Evolutionary conservation across 306 rosid species (phyloP).

Genomic region (Quercus alba): DNA sequence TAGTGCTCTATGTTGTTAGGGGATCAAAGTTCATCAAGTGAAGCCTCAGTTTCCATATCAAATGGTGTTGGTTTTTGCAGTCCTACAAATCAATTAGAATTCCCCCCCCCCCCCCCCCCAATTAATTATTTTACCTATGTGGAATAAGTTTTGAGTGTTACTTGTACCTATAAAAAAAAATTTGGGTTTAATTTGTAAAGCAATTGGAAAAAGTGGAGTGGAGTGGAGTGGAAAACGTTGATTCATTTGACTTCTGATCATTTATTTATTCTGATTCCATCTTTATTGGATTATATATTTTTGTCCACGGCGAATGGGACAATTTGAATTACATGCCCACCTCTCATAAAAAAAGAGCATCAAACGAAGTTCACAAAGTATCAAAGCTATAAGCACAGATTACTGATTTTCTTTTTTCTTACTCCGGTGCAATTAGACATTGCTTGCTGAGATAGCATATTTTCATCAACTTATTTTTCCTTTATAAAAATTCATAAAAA

Average conservation of each 20-base stretch:
- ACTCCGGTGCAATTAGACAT: too few relatives aligned
- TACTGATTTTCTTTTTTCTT: too few relatives aligned
- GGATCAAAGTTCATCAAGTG: neutral
- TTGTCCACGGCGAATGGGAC: too few relatives aligned
- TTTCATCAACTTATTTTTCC: too few relatives aligned
- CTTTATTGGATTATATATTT: too few relatives aligned
- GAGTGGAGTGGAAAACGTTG: neutral
- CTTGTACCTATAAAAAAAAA: too few relatives aligned
- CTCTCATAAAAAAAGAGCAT: too few relatives aligned
- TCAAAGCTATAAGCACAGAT: too few relatives aligned
- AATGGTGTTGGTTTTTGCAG: neutral
- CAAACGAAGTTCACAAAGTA: too few relatives aligned
- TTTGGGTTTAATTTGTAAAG: neutral
- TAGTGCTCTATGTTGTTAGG: constrained; percentile 32
- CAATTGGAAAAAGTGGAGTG: neutral
- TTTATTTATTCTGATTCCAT: neutral
- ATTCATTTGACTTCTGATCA: neutral
- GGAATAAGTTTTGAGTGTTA: neutral
- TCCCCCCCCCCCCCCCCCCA: neutral
- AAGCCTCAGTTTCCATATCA: neutral
- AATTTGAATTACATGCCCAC: too few relatives aligned
- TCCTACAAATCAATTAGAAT: neutral
- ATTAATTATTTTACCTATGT: neutral
- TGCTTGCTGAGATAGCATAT: too few relatives aligned
- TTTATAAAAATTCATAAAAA: too few relatives aligned